phyloP scores from a whole-genome alignment of 148 eudicot species.

The Fagopyrum esculentum region DNA sequence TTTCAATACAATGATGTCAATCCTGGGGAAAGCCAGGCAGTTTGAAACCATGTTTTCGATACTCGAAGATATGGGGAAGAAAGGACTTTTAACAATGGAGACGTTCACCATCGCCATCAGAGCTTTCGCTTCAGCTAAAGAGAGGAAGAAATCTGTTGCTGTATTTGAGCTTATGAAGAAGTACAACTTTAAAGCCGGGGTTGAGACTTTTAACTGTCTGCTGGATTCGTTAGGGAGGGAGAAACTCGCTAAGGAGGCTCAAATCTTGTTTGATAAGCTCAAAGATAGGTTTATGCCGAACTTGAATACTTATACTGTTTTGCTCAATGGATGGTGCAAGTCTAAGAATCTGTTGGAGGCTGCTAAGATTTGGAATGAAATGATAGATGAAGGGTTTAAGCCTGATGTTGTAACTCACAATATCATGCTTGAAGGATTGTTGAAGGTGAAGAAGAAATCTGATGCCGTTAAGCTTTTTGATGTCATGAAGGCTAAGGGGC shows the following conservation, averaged over 20 bases:
- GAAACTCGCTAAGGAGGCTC: slow-evolving; percentile 78
- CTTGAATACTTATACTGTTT: slow-evolving; percentile 43
- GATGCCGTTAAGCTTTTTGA: slow-evolving; percentile 78
- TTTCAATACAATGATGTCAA: slow-evolving; percentile 59
- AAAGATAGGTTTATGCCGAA: slow-evolving; percentile 53
- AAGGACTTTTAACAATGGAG: slow-evolving; percentile 54
- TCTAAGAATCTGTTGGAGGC: slow-evolving; percentile 79
- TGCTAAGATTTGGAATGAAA: slow-evolving; percentile 78
- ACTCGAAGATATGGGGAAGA: slow-evolving; percentile 83
- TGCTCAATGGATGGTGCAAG: slow-evolving; percentile 80
- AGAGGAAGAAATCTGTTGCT: slow-evolving; percentile 74
- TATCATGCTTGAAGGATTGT: slow-evolving; percentile 74
- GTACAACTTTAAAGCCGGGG: slow-evolving; percentile 55
- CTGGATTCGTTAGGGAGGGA: slow-evolving; percentile 62
- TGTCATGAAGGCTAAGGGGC: slow-evolving; percentile 86
- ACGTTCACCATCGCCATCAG: slow-evolving; percentile 60
- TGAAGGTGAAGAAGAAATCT: slow-evolving; percentile 54
- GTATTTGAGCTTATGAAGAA: slow-evolving; percentile 85
- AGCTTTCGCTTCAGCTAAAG: slow-evolving; percentile 59
- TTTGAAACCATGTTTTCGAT: slow-evolving; percentile 77
- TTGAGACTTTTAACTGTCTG: slow-evolving; percentile 57
- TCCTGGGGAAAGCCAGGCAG: slow-evolving; percentile 78
- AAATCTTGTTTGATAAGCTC: slow-evolving; percentile 49
- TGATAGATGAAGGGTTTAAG: slow-evolving; percentile 69
- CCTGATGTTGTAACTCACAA: slow-evolving; percentile 76